Base-by-base conservation (phyloP, 1,139 yeast species). In the Lodderomyces elongisporus region DNA sequence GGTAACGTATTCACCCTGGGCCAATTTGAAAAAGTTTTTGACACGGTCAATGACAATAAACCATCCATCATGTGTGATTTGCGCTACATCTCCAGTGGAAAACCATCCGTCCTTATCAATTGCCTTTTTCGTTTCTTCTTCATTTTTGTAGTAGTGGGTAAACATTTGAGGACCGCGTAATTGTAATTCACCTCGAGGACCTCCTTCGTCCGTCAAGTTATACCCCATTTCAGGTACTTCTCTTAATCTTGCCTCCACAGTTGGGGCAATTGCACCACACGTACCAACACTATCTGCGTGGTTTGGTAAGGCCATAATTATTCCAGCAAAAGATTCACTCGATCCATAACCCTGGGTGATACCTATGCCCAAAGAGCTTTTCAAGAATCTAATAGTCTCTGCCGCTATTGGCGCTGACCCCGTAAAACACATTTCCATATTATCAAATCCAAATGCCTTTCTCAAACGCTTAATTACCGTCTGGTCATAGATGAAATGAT, bases 1-100 rank as follows among this genome's bases (percentile, higher is more conserved):
- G 2, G 88, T 80, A 35, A 83, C 75, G 54, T 83, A 83, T 55
- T 83, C 93, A 39, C 93, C 93, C 56, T 83, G 93, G 1, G 89
- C 74, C 47, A 83, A 66, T 56, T 83, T 83, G 69, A 82, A 83
- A 60, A 83, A 82, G 56, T 83, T 83, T 63, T 83, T 83, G 30
- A 82, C 88, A 41, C 93, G 69, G 52, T 83, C 93, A 46, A 83
- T 70, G 36, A 83, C 79, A 42, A 49, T 61, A 15, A 83, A 51
- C 15, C 85, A 87, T 25, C 62, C 60, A 7, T 49, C 48, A 34
- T 70, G 76, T 22, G 54, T 53, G 39, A 83, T 59, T 41, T 56
- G 59, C 9, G 82, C 89, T 44, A 83, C 74, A 56, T 83, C 93
- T 32, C 93, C 93, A 13, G 91, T 81, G 30, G 68, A 64, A 58